phyloP scores from a whole-genome alignment of 164 flowering plant species.

The Liriodendron chinense region DNA sequence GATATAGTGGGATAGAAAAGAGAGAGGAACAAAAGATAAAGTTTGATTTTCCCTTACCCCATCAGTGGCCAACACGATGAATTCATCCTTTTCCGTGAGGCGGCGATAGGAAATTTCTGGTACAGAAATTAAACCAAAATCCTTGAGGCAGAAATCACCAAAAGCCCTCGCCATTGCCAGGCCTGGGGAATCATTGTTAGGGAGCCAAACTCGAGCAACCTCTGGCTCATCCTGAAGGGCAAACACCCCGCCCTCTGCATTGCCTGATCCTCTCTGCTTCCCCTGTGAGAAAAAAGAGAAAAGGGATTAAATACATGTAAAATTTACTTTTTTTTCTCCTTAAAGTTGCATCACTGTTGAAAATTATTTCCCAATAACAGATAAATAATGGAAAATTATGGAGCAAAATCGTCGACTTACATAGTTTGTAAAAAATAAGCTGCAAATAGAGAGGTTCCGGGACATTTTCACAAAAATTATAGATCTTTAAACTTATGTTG shows the following conservation, averaged over 20 bases:
- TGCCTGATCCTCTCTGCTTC: conserved; percentile 88
- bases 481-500: too few species aligned
- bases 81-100: conserved; percentile 79
- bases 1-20: too few species aligned
- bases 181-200: conserved; percentile 86
- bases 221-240: conserved; percentile 96
- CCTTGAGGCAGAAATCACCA: conserved; percentile 98
- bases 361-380: neutral
- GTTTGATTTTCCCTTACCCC: conserved; percentile 54
- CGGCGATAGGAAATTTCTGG: conserved; percentile 79
- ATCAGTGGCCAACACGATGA: conserved; percentile 92
- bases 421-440: neutral
- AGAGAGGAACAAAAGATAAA: too few species aligned
- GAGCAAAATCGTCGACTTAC: neutral
- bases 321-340: neutral
- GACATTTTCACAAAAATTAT: too few species aligned
- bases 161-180: conserved; percentile 99
- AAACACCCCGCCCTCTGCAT: conserved; percentile 89
- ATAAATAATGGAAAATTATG: neutral
- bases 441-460: too few species aligned
- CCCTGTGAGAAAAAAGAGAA: conserved; percentile 33
- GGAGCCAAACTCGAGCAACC: conserved; percentile 95
- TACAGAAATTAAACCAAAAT: conserved; percentile 89
- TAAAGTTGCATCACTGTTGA: neutral
- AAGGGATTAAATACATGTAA: neutral